Percentiles rank a stretch among this genome's conserved stretches.
Conservation (phyloP, 2,329 filamentous ascomycete species). For the Colletotrichum sojae region DNA sequence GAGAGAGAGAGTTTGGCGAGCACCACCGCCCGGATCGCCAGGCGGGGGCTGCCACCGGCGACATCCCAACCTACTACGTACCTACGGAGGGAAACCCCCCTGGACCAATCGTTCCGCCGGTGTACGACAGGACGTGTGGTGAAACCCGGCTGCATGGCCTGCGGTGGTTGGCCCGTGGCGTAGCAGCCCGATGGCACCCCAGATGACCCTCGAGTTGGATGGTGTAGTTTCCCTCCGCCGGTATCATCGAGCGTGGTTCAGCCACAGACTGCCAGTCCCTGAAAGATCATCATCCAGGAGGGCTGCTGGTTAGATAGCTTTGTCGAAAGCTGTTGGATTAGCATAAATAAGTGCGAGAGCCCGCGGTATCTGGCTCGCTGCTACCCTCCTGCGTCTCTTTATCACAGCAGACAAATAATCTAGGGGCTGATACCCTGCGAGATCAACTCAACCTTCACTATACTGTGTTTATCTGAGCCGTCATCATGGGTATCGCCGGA, state of each 20-base stretch:
- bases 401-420: background rate
- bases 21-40: conserved; percentile 7
- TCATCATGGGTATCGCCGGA: conserved; percentile 57
- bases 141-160: conserved; percentile 14
- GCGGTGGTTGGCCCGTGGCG: conserved; percentile 1
- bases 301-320: background rate
- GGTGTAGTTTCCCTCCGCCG: background rate
- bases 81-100: conserved; percentile 3
- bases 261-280: background rate
- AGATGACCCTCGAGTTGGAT: conserved; percentile 2
- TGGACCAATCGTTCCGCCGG: conserved; percentile 1
- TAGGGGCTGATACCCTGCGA: background rate
- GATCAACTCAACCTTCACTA: background rate
- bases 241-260: background rate
- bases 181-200: conserved; percentile 1
- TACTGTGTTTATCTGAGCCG: background rate
- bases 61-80: too few species aligned
- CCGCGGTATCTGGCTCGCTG: background rate
- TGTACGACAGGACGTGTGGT: conserved; percentile 5
- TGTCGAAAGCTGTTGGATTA: background rate
- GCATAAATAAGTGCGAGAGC: conserved; percentile 5
- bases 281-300: background rate
- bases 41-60: background rate
- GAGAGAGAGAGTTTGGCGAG: too few species aligned
- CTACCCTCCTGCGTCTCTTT: background rate